phyloP scores from a whole-genome alignment of 805 yeast species.

The Barnettozyma botsteinii region DNA sequence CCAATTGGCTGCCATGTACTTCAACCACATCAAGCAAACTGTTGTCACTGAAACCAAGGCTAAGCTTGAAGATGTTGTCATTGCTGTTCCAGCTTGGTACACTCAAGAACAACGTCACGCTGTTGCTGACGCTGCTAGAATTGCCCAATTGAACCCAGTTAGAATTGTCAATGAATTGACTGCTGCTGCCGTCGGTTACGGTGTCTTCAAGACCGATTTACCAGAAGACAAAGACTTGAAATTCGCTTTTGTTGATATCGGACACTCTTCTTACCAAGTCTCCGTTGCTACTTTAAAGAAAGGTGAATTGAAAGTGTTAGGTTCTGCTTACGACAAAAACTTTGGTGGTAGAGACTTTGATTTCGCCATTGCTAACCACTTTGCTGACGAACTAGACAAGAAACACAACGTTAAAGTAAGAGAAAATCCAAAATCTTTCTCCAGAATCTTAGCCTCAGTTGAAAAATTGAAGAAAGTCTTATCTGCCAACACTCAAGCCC shows the following conservation, averaged over 20 bases:
- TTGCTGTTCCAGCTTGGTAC: constrained; percentile 97
- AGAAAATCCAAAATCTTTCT: constrained; percentile 90
- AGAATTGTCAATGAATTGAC: constrained; percentile 96
- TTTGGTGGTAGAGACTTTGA: constrained; percentile 99
- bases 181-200: constrained; percentile 98
- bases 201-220: constrained; percentile 94
- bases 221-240: constrained; percentile 91
- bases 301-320: constrained; percentile 92
- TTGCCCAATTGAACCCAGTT: constrained; percentile 97
- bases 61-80: constrained; percentile 77
- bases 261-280: constrained; percentile 93
- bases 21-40: constrained; percentile 81
- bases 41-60: constrained; percentile 74
- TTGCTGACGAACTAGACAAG: constrained; percentile 84
- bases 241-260: constrained; percentile 93
- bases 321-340: constrained; percentile 89
- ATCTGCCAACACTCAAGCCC: constrained; percentile 93
- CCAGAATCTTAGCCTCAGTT: constrained; percentile 86
- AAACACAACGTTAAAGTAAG: constrained; percentile 92
- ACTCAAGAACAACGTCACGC: constrained; percentile 96
- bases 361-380: constrained; percentile 87
- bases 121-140: constrained; percentile 87
- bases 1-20: constrained; percentile 92
- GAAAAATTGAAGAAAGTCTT: constrained; percentile 93
- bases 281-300: constrained; percentile 86